Percentiles rank a stretch among this genome's conserved stretches.
Evolutionary conservation across 768 basidiomycete genomes (phyloP).

Genomic region (Tricholoma matsutake): DNA sequence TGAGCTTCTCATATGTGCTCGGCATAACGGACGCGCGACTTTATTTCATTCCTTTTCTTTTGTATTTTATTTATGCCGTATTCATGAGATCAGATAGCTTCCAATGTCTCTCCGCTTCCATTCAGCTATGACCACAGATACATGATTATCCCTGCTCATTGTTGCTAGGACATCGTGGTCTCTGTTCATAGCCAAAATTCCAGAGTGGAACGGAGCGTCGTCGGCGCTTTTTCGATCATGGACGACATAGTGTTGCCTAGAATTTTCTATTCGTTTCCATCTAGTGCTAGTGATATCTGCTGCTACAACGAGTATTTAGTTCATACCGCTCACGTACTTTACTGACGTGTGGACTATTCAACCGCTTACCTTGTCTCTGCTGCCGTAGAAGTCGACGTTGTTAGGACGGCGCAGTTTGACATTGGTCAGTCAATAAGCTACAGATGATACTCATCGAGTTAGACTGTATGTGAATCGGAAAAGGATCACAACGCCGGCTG

Average conservation of each 20-base stretch:
- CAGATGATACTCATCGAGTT: too few species aligned
- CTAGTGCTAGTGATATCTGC: background rate
- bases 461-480: too few species aligned
- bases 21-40: background rate
- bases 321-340: too few species aligned
- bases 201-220: conserved; percentile 41
- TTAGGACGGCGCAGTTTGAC: background rate
- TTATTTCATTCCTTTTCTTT: background rate
- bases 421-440: background rate
- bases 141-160: conserved; percentile 22
- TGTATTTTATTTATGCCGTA: conserved; percentile 3
- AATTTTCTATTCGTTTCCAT: background rate
- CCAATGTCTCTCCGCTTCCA: conserved; percentile 30
- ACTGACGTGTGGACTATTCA: background rate
- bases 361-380: background rate
- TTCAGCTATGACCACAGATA: conserved; percentile 34
- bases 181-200: conserved; percentile 61
- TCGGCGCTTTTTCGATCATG: conserved; percentile 14
- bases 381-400: background rate
- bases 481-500: too few species aligned
- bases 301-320: too few species aligned
- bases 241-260: background rate
- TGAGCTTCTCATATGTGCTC: background rate
- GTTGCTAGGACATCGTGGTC: conserved; percentile 31
- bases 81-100: background rate